Conservation (phyloP, 805 yeast genomes). For the Saccharomycopsis malanga region DNA sequence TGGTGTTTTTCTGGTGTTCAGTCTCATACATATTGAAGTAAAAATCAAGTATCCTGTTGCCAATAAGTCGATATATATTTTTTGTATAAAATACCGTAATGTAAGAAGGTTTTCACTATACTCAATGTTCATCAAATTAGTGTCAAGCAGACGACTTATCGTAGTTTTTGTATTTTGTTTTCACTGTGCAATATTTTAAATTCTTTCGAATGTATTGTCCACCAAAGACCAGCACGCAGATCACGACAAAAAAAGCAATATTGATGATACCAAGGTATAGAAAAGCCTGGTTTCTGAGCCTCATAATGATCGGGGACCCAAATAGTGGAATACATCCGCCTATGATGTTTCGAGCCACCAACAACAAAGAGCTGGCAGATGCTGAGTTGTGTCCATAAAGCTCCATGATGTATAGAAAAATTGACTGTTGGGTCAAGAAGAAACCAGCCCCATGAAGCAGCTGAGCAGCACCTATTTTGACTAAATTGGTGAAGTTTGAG, state of each 20-base stretch:
- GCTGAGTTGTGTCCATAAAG: conserved; percentile 15
- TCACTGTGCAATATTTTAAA: conserved; percentile 7
- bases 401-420: conserved; percentile 15
- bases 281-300: conserved; percentile 11
- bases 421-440: conserved; percentile 17
- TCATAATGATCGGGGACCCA: conserved; percentile 9
- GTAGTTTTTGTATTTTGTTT: conserved; percentile 6
- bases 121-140: no score
- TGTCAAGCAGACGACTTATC: neutral
- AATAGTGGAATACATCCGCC: conserved; percentile 13
- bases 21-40: no score
- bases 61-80: no score
- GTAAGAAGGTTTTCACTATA: no score
- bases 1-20: no score
- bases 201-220: conserved; percentile 2
- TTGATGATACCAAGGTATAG: conserved; percentile 10
- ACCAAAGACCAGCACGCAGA: neutral
- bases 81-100: no score
- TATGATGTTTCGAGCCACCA: conserved; percentile 7
- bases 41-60: no score
- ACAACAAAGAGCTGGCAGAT: conserved; percentile 12
- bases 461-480: conserved; percentile 1
- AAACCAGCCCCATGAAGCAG: conserved; percentile 17
- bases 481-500: neutral
- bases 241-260: neutral